These are phyloP conservation scores for Solanum hybrid DNA, from an alignment of 305 asterid species.

Conservation along the genomic window DNA sequence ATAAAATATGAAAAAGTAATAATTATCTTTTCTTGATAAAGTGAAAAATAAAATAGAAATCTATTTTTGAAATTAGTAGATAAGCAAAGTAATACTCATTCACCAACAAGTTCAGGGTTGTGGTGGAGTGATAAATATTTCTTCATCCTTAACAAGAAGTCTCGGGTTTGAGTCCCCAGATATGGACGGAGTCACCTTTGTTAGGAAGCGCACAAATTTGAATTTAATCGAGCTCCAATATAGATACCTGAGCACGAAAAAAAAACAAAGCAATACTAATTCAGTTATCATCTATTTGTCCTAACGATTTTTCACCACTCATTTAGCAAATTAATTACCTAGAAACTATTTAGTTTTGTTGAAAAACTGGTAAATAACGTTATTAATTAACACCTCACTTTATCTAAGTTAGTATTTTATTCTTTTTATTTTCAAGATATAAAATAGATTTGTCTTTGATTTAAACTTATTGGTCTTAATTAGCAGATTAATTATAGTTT, in stretches of 20 bases:
- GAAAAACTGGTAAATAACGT: not conserved
- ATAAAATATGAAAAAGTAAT: too few relatives aligned
- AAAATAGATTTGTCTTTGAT: not conserved
- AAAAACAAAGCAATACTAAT: too few relatives aligned
- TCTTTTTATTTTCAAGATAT: not conserved
- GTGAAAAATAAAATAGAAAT: not conserved
- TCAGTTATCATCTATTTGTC: not conserved
- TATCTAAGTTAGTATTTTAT: not conserved
- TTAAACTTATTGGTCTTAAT: not conserved
- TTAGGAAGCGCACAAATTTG: too few relatives aligned
- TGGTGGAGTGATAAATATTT: not conserved
- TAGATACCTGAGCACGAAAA: not conserved
- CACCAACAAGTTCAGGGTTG: not conserved
- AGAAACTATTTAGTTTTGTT: not conserved
- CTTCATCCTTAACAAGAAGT: accelerated
- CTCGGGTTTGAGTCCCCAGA: accelerated
- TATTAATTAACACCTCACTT: not conserved
- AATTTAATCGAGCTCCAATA: too few relatives aligned
- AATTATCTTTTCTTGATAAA: not conserved
- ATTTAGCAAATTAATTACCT: not conserved
- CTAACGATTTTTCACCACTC: not conserved
- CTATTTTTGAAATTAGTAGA: not conserved
- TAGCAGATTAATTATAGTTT: not conserved
- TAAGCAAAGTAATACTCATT: not conserved
- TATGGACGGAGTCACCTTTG: accelerated